Conservation (phyloP, 2,329 filamentous ascomycete species). For the Stylonectria norvegica region DNA sequence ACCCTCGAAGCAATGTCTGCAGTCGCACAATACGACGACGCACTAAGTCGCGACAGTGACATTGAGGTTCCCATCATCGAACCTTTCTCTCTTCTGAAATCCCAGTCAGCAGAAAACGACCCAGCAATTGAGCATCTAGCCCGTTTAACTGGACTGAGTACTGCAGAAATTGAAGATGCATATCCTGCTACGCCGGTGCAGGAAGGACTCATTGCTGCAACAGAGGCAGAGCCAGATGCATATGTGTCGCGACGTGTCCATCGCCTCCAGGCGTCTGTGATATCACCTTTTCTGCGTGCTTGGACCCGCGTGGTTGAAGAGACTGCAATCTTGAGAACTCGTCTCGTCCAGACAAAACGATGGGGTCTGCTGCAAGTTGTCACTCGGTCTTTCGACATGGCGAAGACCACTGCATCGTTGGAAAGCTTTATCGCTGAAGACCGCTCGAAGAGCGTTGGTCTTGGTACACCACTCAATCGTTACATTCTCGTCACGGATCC, state of each 20-base stretch:
- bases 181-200: conserved; percentile 37
- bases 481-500: too few relatives aligned
- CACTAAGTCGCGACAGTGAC: not conserved
- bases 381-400: not conserved
- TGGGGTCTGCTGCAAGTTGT: not conserved
- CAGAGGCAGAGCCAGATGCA: too few relatives aligned
- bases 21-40: not conserved
- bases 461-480: too few relatives aligned
- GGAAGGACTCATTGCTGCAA: conserved; percentile 35
- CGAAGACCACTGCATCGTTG: not conserved
- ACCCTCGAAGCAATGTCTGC: not conserved
- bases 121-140: too few relatives aligned
- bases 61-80: not conserved
- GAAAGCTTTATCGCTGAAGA: too few relatives aligned
- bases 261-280: too few relatives aligned
- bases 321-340: not conserved
- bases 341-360: not conserved
- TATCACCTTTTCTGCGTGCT: too few relatives aligned
- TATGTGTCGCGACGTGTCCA: too few relatives aligned
- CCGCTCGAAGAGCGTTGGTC: too few relatives aligned
- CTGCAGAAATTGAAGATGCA: conserved; percentile 26
- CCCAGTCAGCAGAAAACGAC: too few relatives aligned
- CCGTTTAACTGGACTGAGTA: too few relatives aligned
- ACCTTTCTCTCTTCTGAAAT: too few relatives aligned
- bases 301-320: not conserved